A percentile compares a stretch with the other conserved stretches of the same genome.
Conservation (phyloP, 192 early-diverging fungal genomes). For the Coemansia sp. region DNA sequence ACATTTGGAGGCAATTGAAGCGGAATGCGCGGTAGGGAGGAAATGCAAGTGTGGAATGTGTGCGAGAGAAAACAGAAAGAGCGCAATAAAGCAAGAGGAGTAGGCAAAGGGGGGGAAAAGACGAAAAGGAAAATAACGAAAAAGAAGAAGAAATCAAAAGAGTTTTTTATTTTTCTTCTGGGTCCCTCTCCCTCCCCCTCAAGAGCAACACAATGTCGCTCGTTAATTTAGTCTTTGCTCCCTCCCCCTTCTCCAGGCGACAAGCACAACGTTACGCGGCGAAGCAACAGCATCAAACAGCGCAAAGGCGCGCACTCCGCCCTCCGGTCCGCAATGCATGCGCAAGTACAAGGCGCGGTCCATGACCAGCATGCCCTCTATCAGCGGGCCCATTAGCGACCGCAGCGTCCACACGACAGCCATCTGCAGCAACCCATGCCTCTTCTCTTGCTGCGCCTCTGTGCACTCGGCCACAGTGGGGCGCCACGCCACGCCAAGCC, state of each 20-base stretch:
- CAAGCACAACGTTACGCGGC: constrained; percentile 44
- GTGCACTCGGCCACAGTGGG: constrained; percentile 31
- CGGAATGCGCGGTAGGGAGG: not conserved
- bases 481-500: constrained; percentile 50
- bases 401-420: constrained; percentile 81
- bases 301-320: constrained; percentile 33
- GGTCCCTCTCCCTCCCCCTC: not conserved
- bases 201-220: not conserved
- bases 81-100: not conserved
- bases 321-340: constrained; percentile 44
- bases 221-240: not conserved
- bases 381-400: constrained; percentile 65
- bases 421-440: constrained; percentile 56
- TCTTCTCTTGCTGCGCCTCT: constrained; percentile 19
- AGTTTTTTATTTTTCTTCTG: not conserved
- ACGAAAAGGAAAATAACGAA: not conserved
- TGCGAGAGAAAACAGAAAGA: not conserved
- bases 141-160: not conserved
- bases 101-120: not conserved
- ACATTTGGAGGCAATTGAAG: constrained; percentile 6
- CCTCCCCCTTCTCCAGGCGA: constrained; percentile 14
- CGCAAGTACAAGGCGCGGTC: constrained; percentile 70
- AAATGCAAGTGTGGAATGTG: not conserved
- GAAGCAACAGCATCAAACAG: constrained; percentile 44
- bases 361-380: constrained; percentile 75